Evolutionary conservation across 2,329 filamentous ascomycete species (phyloP), one percentile per base, ranked within the genome.

Genomic region (Keithomyces neogunnii): DNA sequence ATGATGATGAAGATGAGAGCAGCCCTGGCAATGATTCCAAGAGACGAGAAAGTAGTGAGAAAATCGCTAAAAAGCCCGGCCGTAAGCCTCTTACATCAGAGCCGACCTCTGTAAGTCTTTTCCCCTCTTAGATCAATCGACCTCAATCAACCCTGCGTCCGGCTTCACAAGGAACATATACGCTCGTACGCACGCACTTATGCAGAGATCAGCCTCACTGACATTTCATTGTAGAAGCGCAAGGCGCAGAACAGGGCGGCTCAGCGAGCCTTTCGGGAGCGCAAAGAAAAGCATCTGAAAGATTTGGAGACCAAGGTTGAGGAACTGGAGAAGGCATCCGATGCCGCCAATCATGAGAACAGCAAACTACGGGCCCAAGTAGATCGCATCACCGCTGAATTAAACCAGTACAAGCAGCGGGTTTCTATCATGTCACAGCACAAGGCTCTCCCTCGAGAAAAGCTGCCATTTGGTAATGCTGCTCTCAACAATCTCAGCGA

Each of bases 161-260:
- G 19, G 19, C 19, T 19, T 19, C 19, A 19, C 19, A 19, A 19
- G 19, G 19, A 19, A 19, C 19, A 19, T 19, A 19, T 19, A 19
- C 19, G 19, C 19, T 19, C 19, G 19, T 19, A 19, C 19, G 19
- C 19, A 19, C 19, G 19, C 19, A 19, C 19, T 19, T 45, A 31
- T 30, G 13, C 10, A 13, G 45, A 9, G 48, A 29, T 31, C 43
- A 28, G 44, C 29, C 5, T 40, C 40, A 10, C 50, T 58, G 48
- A 56, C 57, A 53, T 57, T 48, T 13, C 10, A 35, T 11, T 56
- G 45, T 62, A 95, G 89, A 95, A 95, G 73, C 86, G 90, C 61
- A 99, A 99, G 73, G 93, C 93, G 8, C 91, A 96, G 65, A 96
- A 96, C 60, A 82, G 91, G 59, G 91, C 91, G 9, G 91, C 91